A percentile compares a stretch with the other conserved stretches of the same genome.
Conservation (phyloP, 1,284 basidiomycete species). For the Phlebopus sp. region DNA sequence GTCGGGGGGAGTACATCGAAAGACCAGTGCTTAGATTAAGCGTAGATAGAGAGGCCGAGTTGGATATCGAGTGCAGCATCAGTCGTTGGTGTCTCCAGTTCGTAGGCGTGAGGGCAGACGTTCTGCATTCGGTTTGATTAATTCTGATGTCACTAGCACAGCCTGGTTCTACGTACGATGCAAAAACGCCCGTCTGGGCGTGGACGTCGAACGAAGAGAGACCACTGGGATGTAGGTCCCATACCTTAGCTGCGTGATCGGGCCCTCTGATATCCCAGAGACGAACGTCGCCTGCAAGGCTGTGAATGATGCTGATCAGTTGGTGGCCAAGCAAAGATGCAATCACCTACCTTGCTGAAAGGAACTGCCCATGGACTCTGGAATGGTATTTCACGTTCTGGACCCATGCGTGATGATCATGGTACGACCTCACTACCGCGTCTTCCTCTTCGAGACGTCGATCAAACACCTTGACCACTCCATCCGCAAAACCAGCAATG, state of each 20-base stretch:
- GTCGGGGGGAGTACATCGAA: constrained; percentile 48
- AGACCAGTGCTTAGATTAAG: constrained; percentile 54
- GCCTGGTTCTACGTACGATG: constrained; percentile 58
- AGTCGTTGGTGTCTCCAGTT: constrained; percentile 65
- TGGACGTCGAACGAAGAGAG: constrained; percentile 89
- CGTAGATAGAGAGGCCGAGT: constrained; percentile 41
- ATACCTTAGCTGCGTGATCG: constrained; percentile 60
- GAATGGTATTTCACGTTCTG: constrained; percentile 90
- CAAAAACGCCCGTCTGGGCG: constrained; percentile 81
- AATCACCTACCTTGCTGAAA: constrained; percentile 78
- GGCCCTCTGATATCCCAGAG: constrained; percentile 88
- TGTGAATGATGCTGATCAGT: constrained; percentile 31
- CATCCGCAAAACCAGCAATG: constrained; percentile 92
- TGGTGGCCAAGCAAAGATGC: neutral
- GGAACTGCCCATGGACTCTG: constrained; percentile 67
- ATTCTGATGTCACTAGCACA: neutral
- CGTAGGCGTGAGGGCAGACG: constrained; percentile 56
- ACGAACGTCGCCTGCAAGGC: constrained; percentile 87
- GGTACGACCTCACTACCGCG: constrained; percentile 80
- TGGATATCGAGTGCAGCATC: constrained; percentile 53
- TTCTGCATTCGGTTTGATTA: constrained; percentile 37
- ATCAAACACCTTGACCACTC: constrained; percentile 89
- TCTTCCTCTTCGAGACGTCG: constrained; percentile 83
- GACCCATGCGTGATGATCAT: constrained; percentile 88
- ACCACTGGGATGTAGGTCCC: constrained; percentile 70